A percentile compares a stretch with the other conserved stretches of the same genome.
Conservation (phyloP, 148 eudicot genomes). For the Spergularia marina region DNA sequence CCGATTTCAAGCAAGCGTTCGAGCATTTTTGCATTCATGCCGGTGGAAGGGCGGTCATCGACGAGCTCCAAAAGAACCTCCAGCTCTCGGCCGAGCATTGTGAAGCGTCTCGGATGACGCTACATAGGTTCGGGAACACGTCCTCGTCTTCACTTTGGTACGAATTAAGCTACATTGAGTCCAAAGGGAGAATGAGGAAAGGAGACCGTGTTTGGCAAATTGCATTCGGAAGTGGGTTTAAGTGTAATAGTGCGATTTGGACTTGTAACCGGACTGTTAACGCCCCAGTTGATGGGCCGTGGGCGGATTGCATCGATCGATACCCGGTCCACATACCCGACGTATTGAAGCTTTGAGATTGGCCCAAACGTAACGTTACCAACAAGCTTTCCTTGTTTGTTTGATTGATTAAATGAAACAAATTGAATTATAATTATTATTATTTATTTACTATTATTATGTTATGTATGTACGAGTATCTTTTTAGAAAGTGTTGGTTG, state of each 20-base stretch:
- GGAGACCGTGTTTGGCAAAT: conserved; percentile 78
- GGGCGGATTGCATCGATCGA: conserved; percentile 63
- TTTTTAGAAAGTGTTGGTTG: too few relatives aligned
- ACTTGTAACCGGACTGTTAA: conserved; percentile 50
- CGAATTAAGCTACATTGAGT: conserved; percentile 57
- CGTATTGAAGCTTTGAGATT: conserved; percentile 47
- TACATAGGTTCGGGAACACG: conserved; percentile 75
- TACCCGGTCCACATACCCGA: conserved; percentile 74
- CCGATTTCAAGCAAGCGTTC: conserved; percentile 69
- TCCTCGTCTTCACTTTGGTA: conserved; percentile 78
- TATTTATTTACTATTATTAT: too few relatives aligned
- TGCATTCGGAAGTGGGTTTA: conserved; percentile 77
- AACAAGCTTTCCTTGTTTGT: not conserved
- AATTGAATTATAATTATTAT: too few relatives aligned
- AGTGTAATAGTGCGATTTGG: conserved; percentile 85
- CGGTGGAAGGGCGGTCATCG: conserved; percentile 77
- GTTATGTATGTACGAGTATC: too few relatives aligned
- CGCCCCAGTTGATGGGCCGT: conserved; percentile 44
- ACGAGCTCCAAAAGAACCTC: conserved; percentile 71
- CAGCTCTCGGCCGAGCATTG: conserved; percentile 58
- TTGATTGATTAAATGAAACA: not conserved
- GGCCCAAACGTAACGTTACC: too few relatives aligned
- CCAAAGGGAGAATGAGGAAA: conserved; percentile 70
- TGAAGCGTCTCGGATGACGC: conserved; percentile 75
- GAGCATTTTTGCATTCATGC: conserved; percentile 86